These are phyloP conservation scores for Fusarium graminum DNA, from an alignment of 2,329 filamentous ascomycete species.

Conservation along the genomic window DNA sequence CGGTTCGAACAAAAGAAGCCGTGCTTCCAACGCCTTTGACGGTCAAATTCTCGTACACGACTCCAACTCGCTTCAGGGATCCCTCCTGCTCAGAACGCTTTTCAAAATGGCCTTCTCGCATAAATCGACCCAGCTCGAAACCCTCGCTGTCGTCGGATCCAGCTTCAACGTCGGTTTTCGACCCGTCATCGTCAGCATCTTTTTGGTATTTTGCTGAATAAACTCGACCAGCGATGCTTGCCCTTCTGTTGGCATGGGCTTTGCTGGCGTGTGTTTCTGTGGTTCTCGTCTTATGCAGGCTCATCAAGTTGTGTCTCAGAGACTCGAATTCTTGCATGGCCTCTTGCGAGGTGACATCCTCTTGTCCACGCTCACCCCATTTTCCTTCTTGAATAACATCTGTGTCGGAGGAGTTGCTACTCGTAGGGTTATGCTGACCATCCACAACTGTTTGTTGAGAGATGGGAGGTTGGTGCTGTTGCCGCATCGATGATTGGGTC, in stretches of 20 bases:
- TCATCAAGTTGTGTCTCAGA: constrained; percentile 53
- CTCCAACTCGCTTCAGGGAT: constrained; percentile 81
- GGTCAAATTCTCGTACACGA: constrained; percentile 80
- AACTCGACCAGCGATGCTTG: constrained; percentile 27
- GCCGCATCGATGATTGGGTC: constrained; percentile 48
- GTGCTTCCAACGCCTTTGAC: constrained; percentile 78
- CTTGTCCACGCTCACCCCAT: constrained; percentile 56
- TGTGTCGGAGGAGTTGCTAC: constrained; percentile 39
- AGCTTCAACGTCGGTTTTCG: constrained; percentile 51
- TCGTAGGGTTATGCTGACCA: constrained; percentile 11
- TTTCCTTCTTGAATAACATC: constrained; percentile 36
- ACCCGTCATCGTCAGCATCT: constrained; percentile 52
- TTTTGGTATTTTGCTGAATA: constrained; percentile 41
- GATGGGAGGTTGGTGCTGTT: constrained; percentile 31
- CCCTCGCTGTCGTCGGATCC: constrained; percentile 22
- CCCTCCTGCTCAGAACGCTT: constrained; percentile 59
- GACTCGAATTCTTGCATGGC: constrained; percentile 55
- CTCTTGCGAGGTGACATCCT: constrained; percentile 52
- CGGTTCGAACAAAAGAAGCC: constrained; percentile 76
- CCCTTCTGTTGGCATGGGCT: constrained; percentile 17
- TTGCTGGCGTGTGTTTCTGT: constrained; percentile 52
- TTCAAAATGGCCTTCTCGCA: constrained; percentile 42
- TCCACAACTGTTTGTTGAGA: constrained; percentile 44
- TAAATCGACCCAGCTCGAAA: constrained; percentile 38
- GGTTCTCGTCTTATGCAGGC: constrained; percentile 54